Base-by-base conservation (phyloP, 2,329 filamentous ascomycete genomes). In the Lasiodiplodia hormozganensis region DNA sequence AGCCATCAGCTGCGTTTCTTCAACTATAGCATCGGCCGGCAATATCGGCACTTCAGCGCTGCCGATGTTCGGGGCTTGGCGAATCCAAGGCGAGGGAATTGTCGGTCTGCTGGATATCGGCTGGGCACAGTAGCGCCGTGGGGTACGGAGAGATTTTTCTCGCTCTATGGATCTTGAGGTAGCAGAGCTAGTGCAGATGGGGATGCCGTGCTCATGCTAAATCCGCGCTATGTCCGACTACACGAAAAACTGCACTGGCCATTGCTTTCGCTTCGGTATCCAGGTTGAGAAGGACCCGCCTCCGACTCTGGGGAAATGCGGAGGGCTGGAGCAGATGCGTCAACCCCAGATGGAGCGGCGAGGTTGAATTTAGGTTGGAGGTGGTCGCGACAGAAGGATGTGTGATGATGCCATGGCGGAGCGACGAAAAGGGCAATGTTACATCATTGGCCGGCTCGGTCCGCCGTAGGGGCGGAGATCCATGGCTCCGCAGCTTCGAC, bases 361-460 rank as follows among this genome's bases (percentile, higher is more conserved):
- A 64, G 60, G 60, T 64, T 18, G 28, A 52, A 23, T 64, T 64
- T 52, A 64, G 31, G 60, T 64, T 64, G 7, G 23, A n/a, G 38
- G 40, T 28, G 40, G 38, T 62, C 40, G 40, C 58, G 58, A 49
- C 58, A 62, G 58, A 62, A 38, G 10, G 47, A 52, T 64, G 60
- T 64, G 60, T 38, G 16, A 64, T 52, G 60, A 64, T 64, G 43
- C 60, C 43, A 64, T 53, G 43, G 18, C 28, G 25, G 60, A 64
- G n/a, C 43, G 47, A 52, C 60, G n/a, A 14, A 34, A 64, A 64
- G 12, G 60, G 60, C 12, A 64, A n/a, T n/a, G 36, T 28, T 64
- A 64, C 60, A 64, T 64, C 43, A 64, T 49, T 64, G 60, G 58
- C 60, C 60, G 60, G 60, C 43, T 52, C 60, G 60, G 60, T 64